These are phyloP conservation scores for Alternaria ventricosa DNA, from an alignment of 2,329 filamentous ascomycete species.

Conservation along the genomic window DNA sequence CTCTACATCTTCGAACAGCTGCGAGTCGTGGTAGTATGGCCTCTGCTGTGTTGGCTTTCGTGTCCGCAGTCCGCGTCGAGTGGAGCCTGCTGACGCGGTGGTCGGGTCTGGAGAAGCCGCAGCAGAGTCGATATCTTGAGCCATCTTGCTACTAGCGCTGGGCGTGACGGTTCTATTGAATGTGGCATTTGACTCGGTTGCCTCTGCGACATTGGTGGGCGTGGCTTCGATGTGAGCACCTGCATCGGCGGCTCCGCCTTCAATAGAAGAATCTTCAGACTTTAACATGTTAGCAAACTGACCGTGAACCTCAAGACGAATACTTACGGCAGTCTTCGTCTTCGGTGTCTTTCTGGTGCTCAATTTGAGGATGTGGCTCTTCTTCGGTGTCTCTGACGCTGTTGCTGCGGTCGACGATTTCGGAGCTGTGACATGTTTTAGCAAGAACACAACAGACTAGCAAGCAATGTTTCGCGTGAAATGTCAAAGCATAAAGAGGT, in stretches of 20 bases:
- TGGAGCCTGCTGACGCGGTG: conserved; percentile 24
- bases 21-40: conserved; percentile 44
- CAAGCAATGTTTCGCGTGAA: neutral
- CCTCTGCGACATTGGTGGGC: conserved; percentile 3
- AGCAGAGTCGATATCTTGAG: conserved; percentile 10
- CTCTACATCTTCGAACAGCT: conserved; percentile 35
- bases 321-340: conserved; percentile 32
- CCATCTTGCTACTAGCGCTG: conserved; percentile 1
- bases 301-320: neutral
- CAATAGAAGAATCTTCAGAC: conserved; percentile 25
- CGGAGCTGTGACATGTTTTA: conserved; percentile 18
- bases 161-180: conserved; percentile 2
- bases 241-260: conserved; percentile 11
- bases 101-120: conserved; percentile 31
- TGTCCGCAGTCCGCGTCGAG: conserved; percentile 40
- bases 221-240: conserved; percentile 9
- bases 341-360: conserved; percentile 28
- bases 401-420: conserved; percentile 10
- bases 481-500: neutral
- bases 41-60: conserved; percentile 45
- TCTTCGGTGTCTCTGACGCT: conserved; percentile 25
- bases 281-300: conserved; percentile 16
- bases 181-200: conserved; percentile 5
- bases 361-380: conserved; percentile 29
- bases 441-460: neutral